Base-by-base conservation (phyloP, 1,284 basidiomycete species). In the Clitocybe nebularis region DNA sequence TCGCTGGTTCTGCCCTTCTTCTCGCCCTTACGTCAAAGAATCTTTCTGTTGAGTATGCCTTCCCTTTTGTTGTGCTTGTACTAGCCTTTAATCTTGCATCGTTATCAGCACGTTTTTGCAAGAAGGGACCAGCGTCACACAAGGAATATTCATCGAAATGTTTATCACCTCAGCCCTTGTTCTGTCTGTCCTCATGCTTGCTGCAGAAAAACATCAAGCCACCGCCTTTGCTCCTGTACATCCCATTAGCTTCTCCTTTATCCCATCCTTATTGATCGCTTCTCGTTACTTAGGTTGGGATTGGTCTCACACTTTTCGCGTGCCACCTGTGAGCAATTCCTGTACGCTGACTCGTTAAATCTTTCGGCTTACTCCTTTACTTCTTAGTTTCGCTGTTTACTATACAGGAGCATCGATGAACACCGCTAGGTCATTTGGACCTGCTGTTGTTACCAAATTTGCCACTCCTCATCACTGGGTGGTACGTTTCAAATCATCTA, bases 371-470 rank as follows among this genome's bases (percentile, higher is more conserved):
- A 21, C 19, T 2, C 21, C 11, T 13, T 16, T 21, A 11, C 8
- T 11, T 22, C 36, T n/a, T 29, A 75, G 73, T 3, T 74, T 68
- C 43, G 71, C 74, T 0, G 69, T 78, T 2, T 71, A 64, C 47
- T 82, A 74, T 52, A 81, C 78, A 0, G 77, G 80, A 4, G 77
- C 73, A 8, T 69, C 68, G 10, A 75, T 79, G 73, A 89, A 89
- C 57, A 81, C 83, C 1, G 86, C 87, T 9, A 74, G 86, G 49
- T 66, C 84, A 0, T 88, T 89, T 57, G 87, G 85, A 0, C 87
- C 87, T 0, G 81, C 84, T 2, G 80, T 79, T 10, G 69, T 89
- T 28, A 69, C 75, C 1, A 74, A 76, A 5, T 89, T 87, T 56
- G 60, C 66, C 1, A 55, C 62, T 24, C 49, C 60, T 14, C 59